phyloP scores from a whole-genome alignment of 1,139 yeast genomes.

The Pneumocystis murina region DNA sequence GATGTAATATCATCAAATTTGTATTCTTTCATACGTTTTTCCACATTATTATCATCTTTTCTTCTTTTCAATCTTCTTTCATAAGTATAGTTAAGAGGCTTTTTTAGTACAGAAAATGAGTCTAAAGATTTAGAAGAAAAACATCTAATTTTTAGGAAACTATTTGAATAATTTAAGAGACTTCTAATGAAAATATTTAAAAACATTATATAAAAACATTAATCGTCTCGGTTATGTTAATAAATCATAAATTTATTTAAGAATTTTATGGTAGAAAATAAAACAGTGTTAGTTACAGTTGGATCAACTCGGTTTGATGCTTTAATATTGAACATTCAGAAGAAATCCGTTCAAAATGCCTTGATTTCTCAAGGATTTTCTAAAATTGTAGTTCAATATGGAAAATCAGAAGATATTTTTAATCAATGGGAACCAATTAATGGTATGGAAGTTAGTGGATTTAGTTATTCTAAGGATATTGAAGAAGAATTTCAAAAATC shows the following conservation, averaged over 20 bases:
- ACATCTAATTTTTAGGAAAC: too few relatives aligned
- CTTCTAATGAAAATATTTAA: too few relatives aligned
- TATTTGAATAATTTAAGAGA: too few relatives aligned
- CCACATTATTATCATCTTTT: background rate
- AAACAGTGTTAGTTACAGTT: slow-evolving; percentile 42
- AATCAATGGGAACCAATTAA: slow-evolving; percentile 11
- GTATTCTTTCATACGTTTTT: background rate
- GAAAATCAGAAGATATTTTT: slow-evolving; percentile 32
- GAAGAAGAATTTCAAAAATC: slow-evolving; percentile 29
- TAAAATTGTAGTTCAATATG: slow-evolving; percentile 51
- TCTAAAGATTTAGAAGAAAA: too few relatives aligned
- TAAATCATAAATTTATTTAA: background rate
- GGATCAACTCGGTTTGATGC: slow-evolving; percentile 69
- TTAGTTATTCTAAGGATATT: slow-evolving; percentile 29
- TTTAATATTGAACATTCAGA: slow-evolving; percentile 33
- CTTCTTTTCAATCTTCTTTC: background rate
- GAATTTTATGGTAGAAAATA: background rate
- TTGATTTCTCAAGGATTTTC: slow-evolving; percentile 28
- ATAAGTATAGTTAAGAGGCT: background rate
- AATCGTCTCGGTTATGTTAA: too few relatives aligned
- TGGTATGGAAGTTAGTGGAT: slow-evolving; percentile 19
- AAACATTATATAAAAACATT: too few relatives aligned
- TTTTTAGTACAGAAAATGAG: too few relatives aligned
- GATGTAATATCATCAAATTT: background rate
- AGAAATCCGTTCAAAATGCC: slow-evolving; percentile 26